A percentile compares a stretch with the other conserved stretches of the same genome.
Conservation (phyloP, 2,329 filamentous ascomycete genomes). For the Ramularia endophylla region DNA sequence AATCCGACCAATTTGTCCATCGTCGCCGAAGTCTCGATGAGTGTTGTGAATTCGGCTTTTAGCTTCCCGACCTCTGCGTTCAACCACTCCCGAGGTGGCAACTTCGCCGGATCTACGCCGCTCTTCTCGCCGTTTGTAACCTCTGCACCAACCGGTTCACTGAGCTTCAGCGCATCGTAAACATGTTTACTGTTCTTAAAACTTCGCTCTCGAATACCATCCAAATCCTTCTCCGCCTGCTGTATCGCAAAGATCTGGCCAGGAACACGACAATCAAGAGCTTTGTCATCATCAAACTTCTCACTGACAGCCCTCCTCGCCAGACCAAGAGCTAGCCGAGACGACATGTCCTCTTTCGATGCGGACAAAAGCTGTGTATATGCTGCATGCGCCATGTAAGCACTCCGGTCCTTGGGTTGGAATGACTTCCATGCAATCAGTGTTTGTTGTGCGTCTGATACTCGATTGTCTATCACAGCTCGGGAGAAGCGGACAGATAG, state of each 20-base stretch:
- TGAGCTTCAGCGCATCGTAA: slow-evolving; percentile 20
- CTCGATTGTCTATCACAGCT: slow-evolving; percentile 26
- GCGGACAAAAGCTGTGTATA: slow-evolving; percentile 29
- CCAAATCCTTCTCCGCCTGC: slow-evolving; percentile 22
- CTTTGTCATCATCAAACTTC: slow-evolving; percentile 25
- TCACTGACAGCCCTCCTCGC: slow-evolving; percentile 29
- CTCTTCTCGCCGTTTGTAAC: slow-evolving; percentile 2
- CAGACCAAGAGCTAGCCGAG: slow-evolving; percentile 24
- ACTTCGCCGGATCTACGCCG: slow-evolving; percentile 4
- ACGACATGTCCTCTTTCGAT: slow-evolving; percentile 25
- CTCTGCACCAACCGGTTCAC: slow-evolving; percentile 2
- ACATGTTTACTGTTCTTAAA: slow-evolving; percentile 29
- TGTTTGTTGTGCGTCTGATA: slow-evolving; percentile 29
- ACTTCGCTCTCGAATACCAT: slow-evolving; percentile 15
- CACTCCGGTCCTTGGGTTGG: slow-evolving; percentile 24
- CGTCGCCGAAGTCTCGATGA: slow-evolving; percentile 10
- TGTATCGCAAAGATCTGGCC: slow-evolving; percentile 30
- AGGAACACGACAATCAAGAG: slow-evolving; percentile 27
- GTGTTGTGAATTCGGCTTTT: slow-evolving; percentile 19
- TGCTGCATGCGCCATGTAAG: slow-evolving; percentile 32
- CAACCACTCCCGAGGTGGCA: slow-evolving; percentile 18
- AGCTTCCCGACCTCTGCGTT: slow-evolving; percentile 17
- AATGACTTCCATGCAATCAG: slow-evolving; percentile 30
- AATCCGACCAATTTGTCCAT: slow-evolving; percentile 18
- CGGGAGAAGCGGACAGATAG: slow-evolving; percentile 25